Base-by-base conservation (phyloP, 83 land plant genomes). In the Picea engelmannii region DNA sequence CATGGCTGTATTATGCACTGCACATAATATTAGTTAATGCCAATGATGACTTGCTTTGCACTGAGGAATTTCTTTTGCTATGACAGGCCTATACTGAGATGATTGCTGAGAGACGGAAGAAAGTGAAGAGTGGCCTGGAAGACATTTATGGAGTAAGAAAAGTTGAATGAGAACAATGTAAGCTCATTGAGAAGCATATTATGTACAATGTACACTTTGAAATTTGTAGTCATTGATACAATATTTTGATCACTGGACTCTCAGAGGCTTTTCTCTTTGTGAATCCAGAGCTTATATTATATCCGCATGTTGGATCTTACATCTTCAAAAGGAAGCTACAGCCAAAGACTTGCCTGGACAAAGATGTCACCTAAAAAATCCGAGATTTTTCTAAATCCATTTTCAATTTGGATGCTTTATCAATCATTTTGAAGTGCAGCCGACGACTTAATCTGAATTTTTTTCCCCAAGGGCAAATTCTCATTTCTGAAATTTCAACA, bases 41-140 rank as follows among this genome's bases (percentile, higher is more conserved):
- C 55, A 73, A 42, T 73, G 47, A 3, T 5, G 42, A 52, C 25
- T 73, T 73, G 11, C n/a, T 73, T 44, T 73, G 4, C 70, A 24
- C 35, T 24, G 40, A 31, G 12, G 55, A 44, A 4, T 13, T 55
- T 42, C 13, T 67, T 12, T 42, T 49, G 78, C 18, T 25, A 12
- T 23, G 58, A 79, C 88, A 87, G 89, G 88, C 84, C 40, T 88
- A 88, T 78, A 59, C 88, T 9, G 65, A 86, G 79, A 88, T 85
- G 84, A 94, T 94, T 78, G 93, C 92, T 15, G 92, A 90, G 77
- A 75, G 96, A 81, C 85, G 93, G 79, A 83, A 81, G 79, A 91
- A 81, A 60, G 90, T 92, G 31, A 87, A 40, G 21, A 86, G 78
- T 79, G 95, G 96, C 18, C 62, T 78, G 55, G 96, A 94, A 83